These are phyloP conservation scores for Neobulgaria alba DNA, from an alignment of 2,329 filamentous ascomycete species.

Conservation along the genomic window DNA sequence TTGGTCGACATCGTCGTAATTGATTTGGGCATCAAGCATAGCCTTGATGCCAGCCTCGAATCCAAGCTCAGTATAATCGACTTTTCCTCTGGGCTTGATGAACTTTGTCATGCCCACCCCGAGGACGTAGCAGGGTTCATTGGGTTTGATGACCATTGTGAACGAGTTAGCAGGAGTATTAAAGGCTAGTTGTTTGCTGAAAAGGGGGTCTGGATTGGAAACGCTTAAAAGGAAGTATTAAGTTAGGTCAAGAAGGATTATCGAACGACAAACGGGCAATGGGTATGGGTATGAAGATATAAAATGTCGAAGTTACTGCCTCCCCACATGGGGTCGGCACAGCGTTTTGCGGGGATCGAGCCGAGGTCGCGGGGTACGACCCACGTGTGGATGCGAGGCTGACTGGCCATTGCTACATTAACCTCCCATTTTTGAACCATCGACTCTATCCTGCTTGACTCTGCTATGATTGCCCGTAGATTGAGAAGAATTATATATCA, in stretches of 20 bases:
- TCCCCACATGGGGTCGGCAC: not conserved
- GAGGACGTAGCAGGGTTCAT: slow-evolving; percentile 60
- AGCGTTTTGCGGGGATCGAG: not conserved
- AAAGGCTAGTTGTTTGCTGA: not conserved
- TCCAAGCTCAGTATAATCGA: slow-evolving; percentile 89
- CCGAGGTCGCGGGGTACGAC: too few species aligned
- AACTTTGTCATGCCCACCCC: slow-evolving; percentile 99
- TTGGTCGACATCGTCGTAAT: slow-evolving; percentile 92
- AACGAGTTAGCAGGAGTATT: too few species aligned
- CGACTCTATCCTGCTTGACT: too few species aligned
- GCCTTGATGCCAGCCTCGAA: slow-evolving; percentile 65
- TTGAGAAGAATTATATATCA: too few species aligned
- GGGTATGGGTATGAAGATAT: not conserved
- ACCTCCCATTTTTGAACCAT: too few species aligned
- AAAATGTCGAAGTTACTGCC: not conserved
- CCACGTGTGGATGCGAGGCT: too few species aligned
- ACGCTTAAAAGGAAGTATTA: not conserved
- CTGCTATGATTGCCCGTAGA: too few species aligned
- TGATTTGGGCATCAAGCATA: slow-evolving; percentile 68
- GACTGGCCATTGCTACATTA: too few species aligned
- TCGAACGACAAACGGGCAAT: not conserved
- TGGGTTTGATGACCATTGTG: slow-evolving; percentile 15
- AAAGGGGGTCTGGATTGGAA: not conserved
- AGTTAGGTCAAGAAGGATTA: not conserved
- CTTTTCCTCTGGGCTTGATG: slow-evolving; percentile 90